phyloP scores from a whole-genome alignment of 2,329 filamentous ascomycete species.

The Colletotrichum sidae region DNA sequence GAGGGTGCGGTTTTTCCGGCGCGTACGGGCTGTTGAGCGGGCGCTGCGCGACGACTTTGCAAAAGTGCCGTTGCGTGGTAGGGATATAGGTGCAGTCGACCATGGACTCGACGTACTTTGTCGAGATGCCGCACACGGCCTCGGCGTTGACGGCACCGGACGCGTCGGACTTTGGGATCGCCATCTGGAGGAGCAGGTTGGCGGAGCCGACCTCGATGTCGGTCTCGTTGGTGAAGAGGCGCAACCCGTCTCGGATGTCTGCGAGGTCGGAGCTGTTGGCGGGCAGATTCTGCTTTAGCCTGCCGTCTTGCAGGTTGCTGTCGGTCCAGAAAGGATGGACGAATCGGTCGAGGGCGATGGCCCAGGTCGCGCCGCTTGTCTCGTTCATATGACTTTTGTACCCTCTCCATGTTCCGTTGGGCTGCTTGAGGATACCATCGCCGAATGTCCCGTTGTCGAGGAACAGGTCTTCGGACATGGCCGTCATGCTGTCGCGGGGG shows the following conservation, averaged over 20 bases:
- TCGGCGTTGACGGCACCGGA: background rate
- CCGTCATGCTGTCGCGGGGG: background rate
- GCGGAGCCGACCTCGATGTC: background rate
- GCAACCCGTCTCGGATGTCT: background rate
- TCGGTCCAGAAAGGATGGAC: background rate
- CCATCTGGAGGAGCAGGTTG: constrained; percentile 15
- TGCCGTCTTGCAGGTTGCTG: background rate
- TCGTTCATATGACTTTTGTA: constrained; percentile 1
- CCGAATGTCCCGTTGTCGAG: background rate
- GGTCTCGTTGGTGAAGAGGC: constrained; percentile 1
- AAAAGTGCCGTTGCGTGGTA: background rate
- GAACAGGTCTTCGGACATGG: background rate
- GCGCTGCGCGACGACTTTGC: constrained; percentile 2
- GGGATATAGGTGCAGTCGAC: background rate
- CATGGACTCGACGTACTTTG: constrained; percentile 7
- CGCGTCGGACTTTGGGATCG: background rate
- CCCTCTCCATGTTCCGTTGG: constrained; percentile 1
- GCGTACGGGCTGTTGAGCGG: background rate
- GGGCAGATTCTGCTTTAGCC: background rate
- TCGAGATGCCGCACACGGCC: background rate
- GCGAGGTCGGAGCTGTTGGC: background rate
- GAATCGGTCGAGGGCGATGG: constrained; percentile 3
- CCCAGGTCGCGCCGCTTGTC: constrained; percentile 5
- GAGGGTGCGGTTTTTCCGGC: background rate
- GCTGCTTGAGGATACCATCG: constrained; percentile 3